Evolutionary conservation across 306 rosid species (phyloP).

Genomic region (Parietaria judaica): DNA sequence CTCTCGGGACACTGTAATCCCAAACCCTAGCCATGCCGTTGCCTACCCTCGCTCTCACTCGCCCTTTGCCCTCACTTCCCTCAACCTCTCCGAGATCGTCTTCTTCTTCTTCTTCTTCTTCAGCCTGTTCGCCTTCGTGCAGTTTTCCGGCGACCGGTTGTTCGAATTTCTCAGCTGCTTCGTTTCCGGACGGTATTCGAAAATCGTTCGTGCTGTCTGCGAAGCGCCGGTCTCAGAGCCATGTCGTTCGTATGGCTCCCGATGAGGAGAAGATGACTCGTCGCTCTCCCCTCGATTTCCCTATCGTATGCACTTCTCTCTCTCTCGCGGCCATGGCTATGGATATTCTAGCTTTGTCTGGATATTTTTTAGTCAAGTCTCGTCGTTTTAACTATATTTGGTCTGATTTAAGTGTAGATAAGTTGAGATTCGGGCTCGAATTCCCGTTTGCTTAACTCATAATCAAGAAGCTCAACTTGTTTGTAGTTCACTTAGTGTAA

Average conservation of each 20-base stretch:
- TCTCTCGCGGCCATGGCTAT: background rate
- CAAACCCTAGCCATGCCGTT: slow-evolving; percentile 28
- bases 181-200: slow-evolving; percentile 3
- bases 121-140: background rate
- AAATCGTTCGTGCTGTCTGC: background rate
- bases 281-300: slow-evolving; percentile 82
- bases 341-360: background rate
- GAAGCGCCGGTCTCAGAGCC: slow-evolving; percentile 25
- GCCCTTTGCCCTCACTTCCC: slow-evolving; percentile 15
- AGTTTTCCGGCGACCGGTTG: slow-evolving; percentile 6
- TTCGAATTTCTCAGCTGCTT: slow-evolving; percentile 12
- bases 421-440: too few species aligned
- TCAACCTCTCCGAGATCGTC: slow-evolving; percentile 9
- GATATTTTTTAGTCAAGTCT: background rate
- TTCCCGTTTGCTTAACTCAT: too few species aligned
- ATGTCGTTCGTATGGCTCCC: slow-evolving; percentile 71
- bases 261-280: slow-evolving; percentile 75
- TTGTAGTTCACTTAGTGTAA: too few species aligned
- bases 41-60: slow-evolving; percentile 28
- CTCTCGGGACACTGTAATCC: background rate
- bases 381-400: too few species aligned
- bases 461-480: too few species aligned
- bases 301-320: slow-evolving; percentile 33
- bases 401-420: too few species aligned
- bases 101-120: slow-evolving; percentile 5